These are phyloP conservation scores for Yamadazyma taylorii DNA, from an alignment of 1,139 yeast genomes.

Conservation along the genomic window DNA sequence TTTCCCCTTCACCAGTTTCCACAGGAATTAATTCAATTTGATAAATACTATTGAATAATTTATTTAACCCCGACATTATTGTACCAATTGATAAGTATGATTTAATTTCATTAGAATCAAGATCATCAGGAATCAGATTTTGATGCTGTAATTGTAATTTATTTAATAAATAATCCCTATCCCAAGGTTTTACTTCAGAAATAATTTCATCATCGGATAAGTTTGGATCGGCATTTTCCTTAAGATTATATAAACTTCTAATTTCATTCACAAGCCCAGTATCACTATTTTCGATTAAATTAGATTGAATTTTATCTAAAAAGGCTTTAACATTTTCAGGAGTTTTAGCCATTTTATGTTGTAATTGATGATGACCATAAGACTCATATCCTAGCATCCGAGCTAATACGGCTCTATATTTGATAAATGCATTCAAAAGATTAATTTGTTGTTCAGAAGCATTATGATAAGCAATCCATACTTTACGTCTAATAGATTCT, in stretches of 20 bases:
- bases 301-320: conserved; percentile 55
- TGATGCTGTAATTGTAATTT: conserved; percentile 12
- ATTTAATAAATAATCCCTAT: conserved; percentile 65
- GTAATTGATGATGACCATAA: conserved; percentile 78
- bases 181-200: conserved; percentile 78
- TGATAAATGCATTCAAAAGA: conserved; percentile 58
- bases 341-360: conserved; percentile 85
- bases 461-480: conserved; percentile 76
- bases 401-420: conserved; percentile 71
- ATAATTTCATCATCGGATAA: conserved; percentile 41
- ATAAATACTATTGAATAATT: conserved; percentile 67
- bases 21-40: conserved; percentile 75
- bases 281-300: conserved; percentile 24
- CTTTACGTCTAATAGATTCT: conserved; percentile 57
- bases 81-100: conserved; percentile 83
- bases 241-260: conserved; percentile 37
- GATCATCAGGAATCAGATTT: conserved; percentile 1
- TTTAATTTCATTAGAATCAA: conserved; percentile 30
- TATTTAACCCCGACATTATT: conserved; percentile 79
- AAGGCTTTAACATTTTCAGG: conserved; percentile 78
- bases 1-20: conserved; percentile 68
- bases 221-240: conserved; percentile 22
- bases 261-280: conserved; percentile 66
- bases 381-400: conserved; percentile 69
- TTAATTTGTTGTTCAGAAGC: conserved; percentile 59